Evolutionary conservation across 73 alveolate species (phyloP), one percentile per base, ranked within the genome.

Genomic region (Paramecium primaurelia): DNA sequence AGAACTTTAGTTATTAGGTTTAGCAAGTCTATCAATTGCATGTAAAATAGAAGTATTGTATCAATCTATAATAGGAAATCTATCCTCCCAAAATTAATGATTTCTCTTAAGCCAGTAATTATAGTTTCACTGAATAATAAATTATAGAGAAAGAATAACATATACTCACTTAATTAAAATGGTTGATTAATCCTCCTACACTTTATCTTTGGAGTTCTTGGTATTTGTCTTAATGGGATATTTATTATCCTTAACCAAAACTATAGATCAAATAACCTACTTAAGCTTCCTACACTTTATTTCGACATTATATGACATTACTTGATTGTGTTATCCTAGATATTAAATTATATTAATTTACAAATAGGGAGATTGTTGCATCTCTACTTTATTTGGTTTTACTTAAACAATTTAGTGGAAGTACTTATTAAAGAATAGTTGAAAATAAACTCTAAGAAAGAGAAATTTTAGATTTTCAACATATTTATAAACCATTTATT

Each of bases 1-100:
- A 68, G 93, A 96, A 83, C 95, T 97, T 16, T 95, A 98, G 93
- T 89, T 98, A 51, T 85, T 98, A 1, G 99, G 99, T 2, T 95
- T 98, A 11, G 87, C 98, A 36, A 86, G 98, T 45, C 86, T 98
- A 92, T 95, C 94, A 86, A 93, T 98, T 40, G 98, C 99, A 30
- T 93, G 98, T 26, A 98, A 98, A 95, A 95, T 95, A 86, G 99
- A 98, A 84, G 93, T 86, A 86, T 16, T 6, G 1, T 9, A 12
- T 32, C 2, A 14, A 58, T 80, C 14, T 38, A 32, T 26, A 44
- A 18, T 58, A 86, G 92, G 99, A 96, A 93, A 93, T 96, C 77
- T 93, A 92, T 30, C 95, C 97, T 22, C 99, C 98, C 4, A 77
- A 90, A 71, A 95, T 94, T 3, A 80, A 86, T 47, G 96, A 96